Conservation (phyloP, 441 rosid genomes). For the Gossypium aridum region DNA sequence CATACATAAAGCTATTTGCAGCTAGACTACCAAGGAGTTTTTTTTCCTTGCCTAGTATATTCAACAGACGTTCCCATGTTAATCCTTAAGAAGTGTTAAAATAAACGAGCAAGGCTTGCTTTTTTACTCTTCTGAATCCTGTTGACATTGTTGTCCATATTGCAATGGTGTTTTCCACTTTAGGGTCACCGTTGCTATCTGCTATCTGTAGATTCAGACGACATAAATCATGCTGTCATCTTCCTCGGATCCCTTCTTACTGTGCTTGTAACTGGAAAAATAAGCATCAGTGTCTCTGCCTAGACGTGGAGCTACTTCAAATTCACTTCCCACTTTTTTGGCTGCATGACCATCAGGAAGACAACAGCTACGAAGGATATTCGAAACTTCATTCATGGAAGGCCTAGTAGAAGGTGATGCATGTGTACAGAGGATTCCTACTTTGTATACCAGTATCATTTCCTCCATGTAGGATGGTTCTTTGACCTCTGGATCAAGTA, state of each 20-base stretch:
- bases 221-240: conserved; percentile 12
- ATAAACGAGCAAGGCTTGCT: not conserved
- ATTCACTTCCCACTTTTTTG: conserved; percentile 32
- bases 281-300: conserved; percentile 26
- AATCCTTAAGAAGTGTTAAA: not conserved
- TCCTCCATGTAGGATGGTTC: conserved; percentile 29
- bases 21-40: not conserved
- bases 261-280: conserved; percentile 38
- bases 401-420: conserved; percentile 47
- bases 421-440: conserved; percentile 50
- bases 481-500: conserved; percentile 40
- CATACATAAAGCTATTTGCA: not conserved
- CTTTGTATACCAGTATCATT: conserved; percentile 27
- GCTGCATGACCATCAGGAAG: conserved; percentile 14
- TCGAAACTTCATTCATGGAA: conserved; percentile 54
- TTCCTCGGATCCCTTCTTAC: conserved; percentile 23
- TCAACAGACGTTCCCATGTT: not conserved
- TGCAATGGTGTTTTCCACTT: not conserved
- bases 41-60: not conserved
- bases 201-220: not conserved
- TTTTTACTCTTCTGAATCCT: not conserved
- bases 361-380: conserved; percentile 34
- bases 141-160: not conserved
- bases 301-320: conserved; percentile 49
- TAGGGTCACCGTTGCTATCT: not conserved